Base-by-base conservation (phyloP, 129 eudicot species). In the Smallanthus sonchifolius region DNA sequence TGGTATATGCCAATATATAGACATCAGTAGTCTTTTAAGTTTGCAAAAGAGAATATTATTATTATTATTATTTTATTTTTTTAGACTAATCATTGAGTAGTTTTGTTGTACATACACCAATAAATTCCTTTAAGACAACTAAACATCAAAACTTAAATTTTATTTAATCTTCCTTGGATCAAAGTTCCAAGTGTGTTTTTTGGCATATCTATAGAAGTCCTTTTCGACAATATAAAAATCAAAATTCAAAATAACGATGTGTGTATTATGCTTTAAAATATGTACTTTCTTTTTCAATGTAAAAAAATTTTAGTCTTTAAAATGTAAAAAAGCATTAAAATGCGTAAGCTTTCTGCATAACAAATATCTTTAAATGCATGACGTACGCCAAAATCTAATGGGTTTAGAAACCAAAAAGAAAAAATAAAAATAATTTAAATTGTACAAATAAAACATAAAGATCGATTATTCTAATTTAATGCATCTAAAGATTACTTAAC, bases 1-100 rank as follows among this genome's bases (percentile, higher is more conserved):
- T 76, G 80, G 67, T 40, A 67, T 67, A 76, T 54, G 80, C 74
- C 80, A 76, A 67, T 68, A 76, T 67, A 67, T 76, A 72, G 74
- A 76, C 80, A 67, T 76, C 75, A 67, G 68, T 76, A 42, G 80
- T 54, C 74, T 76, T 75, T 67, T 54, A 76, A 67, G 48, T 54
- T 67, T 54, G 63, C 15, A 39, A 37, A 28, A 54, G 54, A 36
- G n/a, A 69, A 20, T 15, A 72, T 40, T 40, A 72, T 56, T 55
- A 1, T 72, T 24, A 72, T 9, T 39, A 39, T 60, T 56, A 14
- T 24, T 72, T 39, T 72, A 54, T 20, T 39, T 17, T 17, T 70
- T 2, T 52, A 55, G 47, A 77, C 15, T 69, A 77, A 36, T 77
- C 15, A 59, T 69, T 77, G 61, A 57, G 9, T 69, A 67, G 61